These are phyloP conservation scores for Phaeophleospora eucalypticola DNA, from an alignment of 2,329 filamentous ascomycete species.

Conservation along the genomic window DNA sequence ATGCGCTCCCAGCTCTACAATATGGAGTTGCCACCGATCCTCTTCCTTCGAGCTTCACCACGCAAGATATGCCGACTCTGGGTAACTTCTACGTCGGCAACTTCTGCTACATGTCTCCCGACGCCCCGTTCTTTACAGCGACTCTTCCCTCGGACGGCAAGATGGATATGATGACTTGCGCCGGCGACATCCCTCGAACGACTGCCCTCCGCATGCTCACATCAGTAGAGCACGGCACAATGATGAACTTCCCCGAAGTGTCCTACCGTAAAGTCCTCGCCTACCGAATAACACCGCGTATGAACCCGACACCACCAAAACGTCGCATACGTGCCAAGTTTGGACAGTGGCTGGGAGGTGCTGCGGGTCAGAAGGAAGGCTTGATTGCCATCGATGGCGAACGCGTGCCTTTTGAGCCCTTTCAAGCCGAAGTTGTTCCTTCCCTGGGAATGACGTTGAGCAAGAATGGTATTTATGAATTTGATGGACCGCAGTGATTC, in stretches of 20 bases:
- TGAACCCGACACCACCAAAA: conserved; percentile 10
- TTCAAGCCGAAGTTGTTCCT: conserved; percentile 84
- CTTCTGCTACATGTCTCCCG: conserved; percentile 86
- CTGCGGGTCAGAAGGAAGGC: conserved; percentile 58
- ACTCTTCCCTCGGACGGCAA: conserved; percentile 78
- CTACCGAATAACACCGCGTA: conserved; percentile 71
- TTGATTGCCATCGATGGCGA: conserved; percentile 96
- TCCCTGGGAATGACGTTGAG: conserved; percentile 82
- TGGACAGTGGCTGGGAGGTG: conserved; percentile 25
- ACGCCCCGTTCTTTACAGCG: conserved; percentile 82
- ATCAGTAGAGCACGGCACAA: conserved; percentile 65
- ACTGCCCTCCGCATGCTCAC: conserved; percentile 67
- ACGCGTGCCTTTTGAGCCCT: conserved; percentile 76
- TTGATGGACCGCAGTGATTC: conserved; percentile 31
- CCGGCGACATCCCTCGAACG: conserved; percentile 66
- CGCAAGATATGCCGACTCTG: conserved; percentile 68
- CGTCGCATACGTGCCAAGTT: conserved; percentile 21
- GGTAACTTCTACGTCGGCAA: conserved; percentile 95
- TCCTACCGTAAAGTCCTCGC: conserved; percentile 81
- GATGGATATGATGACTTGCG: conserved; percentile 77
- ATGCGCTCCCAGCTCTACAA: conserved; percentile 60
- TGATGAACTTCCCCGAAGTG: conserved; percentile 77
- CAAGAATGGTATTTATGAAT: conserved; percentile 69
- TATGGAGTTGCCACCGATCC: conserved; percentile 78
- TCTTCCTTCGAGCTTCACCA: conserved; percentile 72